These are phyloP conservation scores for Coemansia sp. DNA, from an alignment of 192 early-diverging fungal genomes.

Conservation along the genomic window DNA sequence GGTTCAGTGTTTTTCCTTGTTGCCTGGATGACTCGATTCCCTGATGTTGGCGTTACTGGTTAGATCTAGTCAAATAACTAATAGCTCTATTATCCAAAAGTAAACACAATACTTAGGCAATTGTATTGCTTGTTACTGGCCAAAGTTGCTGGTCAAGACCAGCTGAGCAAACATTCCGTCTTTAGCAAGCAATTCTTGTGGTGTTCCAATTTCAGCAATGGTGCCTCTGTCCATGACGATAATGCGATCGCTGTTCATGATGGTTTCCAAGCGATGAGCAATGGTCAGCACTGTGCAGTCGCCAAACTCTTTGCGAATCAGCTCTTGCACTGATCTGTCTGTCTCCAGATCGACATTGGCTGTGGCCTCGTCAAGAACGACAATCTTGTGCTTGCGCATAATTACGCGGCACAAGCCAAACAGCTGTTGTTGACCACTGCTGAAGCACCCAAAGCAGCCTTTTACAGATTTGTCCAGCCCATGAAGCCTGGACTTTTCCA, in stretches of 20 bases:
- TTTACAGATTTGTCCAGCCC: not conserved
- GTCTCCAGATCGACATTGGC: conserved; percentile 56
- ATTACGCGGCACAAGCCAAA: conserved; percentile 61
- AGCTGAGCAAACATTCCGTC: conserved; percentile 27
- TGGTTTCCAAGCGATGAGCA: conserved; percentile 71
- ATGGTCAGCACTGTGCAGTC: conserved; percentile 59
- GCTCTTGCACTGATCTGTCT: conserved; percentile 15
- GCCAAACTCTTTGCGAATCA: conserved; percentile 55
- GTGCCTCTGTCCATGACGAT: conserved; percentile 70
- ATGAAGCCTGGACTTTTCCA: not conserved
- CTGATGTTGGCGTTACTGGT: no score
- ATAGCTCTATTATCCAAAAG: no score
- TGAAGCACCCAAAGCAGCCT: conserved; percentile 38
- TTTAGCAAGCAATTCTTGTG: conserved; percentile 55
- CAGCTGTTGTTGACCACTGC: conserved; percentile 61
- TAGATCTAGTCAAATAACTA: no score
- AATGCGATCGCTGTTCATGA: conserved; percentile 64
- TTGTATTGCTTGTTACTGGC: not conserved
- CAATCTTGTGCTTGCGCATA: conserved; percentile 53
- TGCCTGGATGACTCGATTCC: no score
- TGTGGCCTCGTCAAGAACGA: conserved; percentile 71
- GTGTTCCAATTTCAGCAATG: conserved; percentile 62
- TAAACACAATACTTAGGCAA: no score
- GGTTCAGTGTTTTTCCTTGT: no score
- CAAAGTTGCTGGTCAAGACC: conserved; percentile 21